Conservation (phyloP, 169 alveolate species). For the Plasmodium chabaudi region DNA sequence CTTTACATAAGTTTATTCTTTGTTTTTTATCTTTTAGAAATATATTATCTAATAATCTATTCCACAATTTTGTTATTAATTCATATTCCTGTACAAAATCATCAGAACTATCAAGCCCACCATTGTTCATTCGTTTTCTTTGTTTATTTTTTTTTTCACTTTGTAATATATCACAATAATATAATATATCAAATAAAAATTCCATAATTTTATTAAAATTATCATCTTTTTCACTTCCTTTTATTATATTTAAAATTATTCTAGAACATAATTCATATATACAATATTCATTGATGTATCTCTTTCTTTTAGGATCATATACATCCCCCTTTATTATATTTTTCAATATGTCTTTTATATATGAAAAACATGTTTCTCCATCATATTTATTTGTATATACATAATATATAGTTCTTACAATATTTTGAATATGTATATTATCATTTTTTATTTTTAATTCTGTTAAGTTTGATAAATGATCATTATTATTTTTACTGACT, state of each 20-base stretch:
- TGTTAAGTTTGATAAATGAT: conserved; percentile 15
- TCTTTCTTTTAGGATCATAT: conserved; percentile 43
- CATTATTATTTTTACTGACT: background rate
- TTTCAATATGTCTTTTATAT: conserved; percentile 62
- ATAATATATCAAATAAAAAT: conserved; percentile 65
- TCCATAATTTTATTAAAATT: conserved; percentile 69
- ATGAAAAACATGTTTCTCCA: conserved; percentile 66
- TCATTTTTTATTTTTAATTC: conserved; percentile 51
- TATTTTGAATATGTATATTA: conserved; percentile 70
- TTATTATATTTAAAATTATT: conserved; percentile 32
- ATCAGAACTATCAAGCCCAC: background rate
- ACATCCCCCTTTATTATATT: conserved; percentile 68
- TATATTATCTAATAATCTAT: conserved; percentile 68
- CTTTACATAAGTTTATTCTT: conserved; percentile 72
- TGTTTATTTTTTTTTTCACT: conserved; percentile 20
- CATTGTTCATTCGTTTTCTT: background rate
- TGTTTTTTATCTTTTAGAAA: conserved; percentile 79
- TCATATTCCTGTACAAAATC: conserved; percentile 34
- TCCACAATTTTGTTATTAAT: conserved; percentile 77
- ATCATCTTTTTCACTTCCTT: conserved; percentile 51
- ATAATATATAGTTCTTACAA: conserved; percentile 58
- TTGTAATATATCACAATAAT: conserved; percentile 57
- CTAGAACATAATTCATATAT: conserved; percentile 63
- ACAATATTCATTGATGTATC: conserved; percentile 45
- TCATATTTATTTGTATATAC: conserved; percentile 69